Conservation (phyloP, 2,329 filamentous ascomycete genomes). For the Pezicula rhizophila region DNA sequence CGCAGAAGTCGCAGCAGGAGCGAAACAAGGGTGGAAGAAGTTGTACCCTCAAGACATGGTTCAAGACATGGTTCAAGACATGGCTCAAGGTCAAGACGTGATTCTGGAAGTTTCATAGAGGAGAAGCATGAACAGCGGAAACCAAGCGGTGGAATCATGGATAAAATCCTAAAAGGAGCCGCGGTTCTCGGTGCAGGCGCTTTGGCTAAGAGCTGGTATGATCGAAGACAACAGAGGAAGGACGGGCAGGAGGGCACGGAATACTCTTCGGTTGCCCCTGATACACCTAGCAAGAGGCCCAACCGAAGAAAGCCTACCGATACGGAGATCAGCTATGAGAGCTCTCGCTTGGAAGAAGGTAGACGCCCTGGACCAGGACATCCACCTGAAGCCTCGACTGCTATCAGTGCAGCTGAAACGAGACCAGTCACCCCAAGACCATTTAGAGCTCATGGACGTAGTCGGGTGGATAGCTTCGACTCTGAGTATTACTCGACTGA, state of each 20-base stretch:
- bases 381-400: constrained; percentile 37
- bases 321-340: constrained; percentile 43
- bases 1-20: constrained; percentile 26
- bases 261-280: constrained; percentile 56
- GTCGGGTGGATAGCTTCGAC: constrained; percentile 37
- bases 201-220: constrained; percentile 53
- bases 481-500: constrained; percentile 55
- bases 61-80: constrained; percentile 41
- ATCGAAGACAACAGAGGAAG: constrained; percentile 40
- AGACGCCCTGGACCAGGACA: constrained; percentile 37
- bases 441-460: constrained; percentile 40
- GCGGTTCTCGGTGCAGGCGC: constrained; percentile 58
- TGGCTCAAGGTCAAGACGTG: constrained; percentile 38
- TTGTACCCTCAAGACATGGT: constrained; percentile 43
- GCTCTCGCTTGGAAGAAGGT: constrained; percentile 19
- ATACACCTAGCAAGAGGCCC: constrained; percentile 46
- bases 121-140: constrained; percentile 51
- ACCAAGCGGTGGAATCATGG: constrained; percentile 51
- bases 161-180: constrained; percentile 53
- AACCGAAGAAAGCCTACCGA: constrained; percentile 23
- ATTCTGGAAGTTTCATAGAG: constrained; percentile 49
- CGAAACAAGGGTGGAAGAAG: constrained; percentile 34
- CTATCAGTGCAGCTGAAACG: constrained; percentile 40
- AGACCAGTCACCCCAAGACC: constrained; percentile 27
- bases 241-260: constrained; percentile 44